Evolutionary conservation across 352 stramenopile species (phyloP).

Genomic region (Blastocystis sp.): DNA sequence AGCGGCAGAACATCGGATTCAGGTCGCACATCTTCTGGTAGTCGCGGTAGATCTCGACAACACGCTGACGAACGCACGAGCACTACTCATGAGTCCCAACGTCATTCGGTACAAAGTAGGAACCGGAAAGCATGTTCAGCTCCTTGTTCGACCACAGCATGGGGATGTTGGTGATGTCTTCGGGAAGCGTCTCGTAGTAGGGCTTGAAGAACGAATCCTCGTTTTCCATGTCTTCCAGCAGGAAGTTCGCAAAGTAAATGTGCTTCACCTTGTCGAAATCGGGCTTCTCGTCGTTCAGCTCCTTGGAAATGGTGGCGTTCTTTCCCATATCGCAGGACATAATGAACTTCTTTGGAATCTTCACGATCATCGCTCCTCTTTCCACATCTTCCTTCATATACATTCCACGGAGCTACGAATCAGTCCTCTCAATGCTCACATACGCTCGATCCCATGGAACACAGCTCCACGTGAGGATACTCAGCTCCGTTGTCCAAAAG

Average conservation of each 20-base stretch:
- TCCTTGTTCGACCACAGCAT: slow-evolving; percentile 46
- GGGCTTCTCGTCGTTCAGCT: background rate
- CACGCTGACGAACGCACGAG: background rate
- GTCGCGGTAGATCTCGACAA: slow-evolving; percentile 24
- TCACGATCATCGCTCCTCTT: background rate
- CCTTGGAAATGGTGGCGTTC: background rate
- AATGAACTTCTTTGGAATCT: slow-evolving; percentile 45
- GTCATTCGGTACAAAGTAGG: slow-evolving; percentile 1
- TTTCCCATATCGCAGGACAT: slow-evolving; percentile 66
- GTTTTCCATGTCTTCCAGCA: slow-evolving; percentile 66
- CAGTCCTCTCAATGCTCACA: background rate
- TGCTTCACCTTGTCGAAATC: slow-evolving; percentile 41
- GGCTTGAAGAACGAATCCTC: slow-evolving; percentile 64
- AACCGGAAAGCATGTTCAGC: slow-evolving; percentile 29
- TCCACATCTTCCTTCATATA: slow-evolving; percentile 30
- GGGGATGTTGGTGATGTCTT: slow-evolving; percentile 64
- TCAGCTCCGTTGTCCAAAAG: slow-evolving; percentile 24
- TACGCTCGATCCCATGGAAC: slow-evolving; percentile 43
- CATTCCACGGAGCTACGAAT: slow-evolving; percentile 8
- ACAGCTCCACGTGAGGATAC: slow-evolving; percentile 30
- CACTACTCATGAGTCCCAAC: background rate
- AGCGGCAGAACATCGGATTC: slow-evolving; percentile 36
- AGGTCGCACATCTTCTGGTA: slow-evolving; percentile 56
- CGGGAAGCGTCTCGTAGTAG: slow-evolving; percentile 50
- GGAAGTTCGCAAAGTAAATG: slow-evolving; percentile 55